Percentiles rank a stretch among this genome's conserved stretches.
phyloP scores from a whole-genome alignment of 1,139 yeast species.

The Blastobotrys illinoisensis region DNA sequence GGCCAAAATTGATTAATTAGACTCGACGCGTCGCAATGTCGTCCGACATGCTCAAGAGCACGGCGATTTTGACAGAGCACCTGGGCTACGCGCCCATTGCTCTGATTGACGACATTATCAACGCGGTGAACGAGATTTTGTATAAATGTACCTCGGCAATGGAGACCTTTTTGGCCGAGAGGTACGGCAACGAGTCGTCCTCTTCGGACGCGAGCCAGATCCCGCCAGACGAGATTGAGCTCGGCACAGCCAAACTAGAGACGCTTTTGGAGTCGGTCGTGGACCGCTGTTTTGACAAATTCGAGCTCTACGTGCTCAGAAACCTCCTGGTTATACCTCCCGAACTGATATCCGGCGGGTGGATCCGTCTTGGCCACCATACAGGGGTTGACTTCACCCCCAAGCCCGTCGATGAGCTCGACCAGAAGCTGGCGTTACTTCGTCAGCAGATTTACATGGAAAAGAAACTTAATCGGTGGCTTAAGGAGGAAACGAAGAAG shows the following conservation, averaged over 20 bases:
- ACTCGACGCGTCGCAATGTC: not conserved
- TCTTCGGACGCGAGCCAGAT: slow-evolving; percentile 27
- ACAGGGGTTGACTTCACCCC: slow-evolving; percentile 42
- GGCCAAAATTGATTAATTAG: not conserved
- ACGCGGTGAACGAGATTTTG: slow-evolving; percentile 80
- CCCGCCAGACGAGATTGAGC: slow-evolving; percentile 47
- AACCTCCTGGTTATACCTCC: slow-evolving; percentile 69
- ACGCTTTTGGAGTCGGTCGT: slow-evolving; percentile 69
- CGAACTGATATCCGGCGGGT: slow-evolving; percentile 62
- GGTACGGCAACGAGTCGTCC: slow-evolving; percentile 17
- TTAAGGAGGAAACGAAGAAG: slow-evolving; percentile 38
- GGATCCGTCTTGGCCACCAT: slow-evolving; percentile 66
- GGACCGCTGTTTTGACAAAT: slow-evolving; percentile 82
- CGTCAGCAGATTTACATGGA: slow-evolving; percentile 43
- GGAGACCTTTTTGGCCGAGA: slow-evolving; percentile 51
- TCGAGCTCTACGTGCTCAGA: slow-evolving; percentile 75
- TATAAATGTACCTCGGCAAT: slow-evolving; percentile 78
- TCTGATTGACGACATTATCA: slow-evolving; percentile 80
- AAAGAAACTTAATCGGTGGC: slow-evolving; percentile 40
- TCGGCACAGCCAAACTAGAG: slow-evolving; percentile 79
- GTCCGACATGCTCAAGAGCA: slow-evolving; percentile 21
- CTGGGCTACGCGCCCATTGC: slow-evolving; percentile 85
- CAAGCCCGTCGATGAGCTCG: slow-evolving; percentile 28
- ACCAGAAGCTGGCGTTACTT: slow-evolving; percentile 37
- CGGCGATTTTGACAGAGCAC: slow-evolving; percentile 74